Evolutionary conservation across 2,329 filamentous ascomycete genomes (phyloP).

Genomic region (Samsoniella hepiali): DNA sequence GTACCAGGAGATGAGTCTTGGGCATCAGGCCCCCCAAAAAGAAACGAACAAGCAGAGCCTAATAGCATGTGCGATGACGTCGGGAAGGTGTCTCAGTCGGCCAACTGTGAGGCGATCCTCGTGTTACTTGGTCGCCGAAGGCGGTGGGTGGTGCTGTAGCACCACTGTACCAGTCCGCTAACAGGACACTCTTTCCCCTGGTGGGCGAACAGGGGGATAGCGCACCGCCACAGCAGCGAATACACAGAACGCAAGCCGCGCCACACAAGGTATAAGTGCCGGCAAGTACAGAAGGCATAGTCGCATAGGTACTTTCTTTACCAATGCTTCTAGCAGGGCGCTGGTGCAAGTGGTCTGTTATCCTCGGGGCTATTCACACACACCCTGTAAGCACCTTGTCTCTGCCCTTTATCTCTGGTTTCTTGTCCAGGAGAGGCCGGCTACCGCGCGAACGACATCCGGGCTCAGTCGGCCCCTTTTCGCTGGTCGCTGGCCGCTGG

Average conservation of each 20-base stretch:
- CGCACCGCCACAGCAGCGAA: slow-evolving; percentile 2
- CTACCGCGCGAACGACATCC: slow-evolving; percentile 11
- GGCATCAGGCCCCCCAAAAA: background rate
- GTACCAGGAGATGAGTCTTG: background rate
- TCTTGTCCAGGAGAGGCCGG: background rate
- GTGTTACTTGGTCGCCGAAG: background rate
- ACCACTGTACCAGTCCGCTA: no score
- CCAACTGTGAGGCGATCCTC: background rate
- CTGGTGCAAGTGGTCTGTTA: background rate
- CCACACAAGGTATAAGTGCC: background rate
- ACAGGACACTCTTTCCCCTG: no score
- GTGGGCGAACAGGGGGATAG: background rate
- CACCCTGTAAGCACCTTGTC: background rate
- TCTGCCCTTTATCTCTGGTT: background rate
- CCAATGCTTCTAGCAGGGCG: background rate
- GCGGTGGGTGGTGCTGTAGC: background rate
- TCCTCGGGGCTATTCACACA: background rate
- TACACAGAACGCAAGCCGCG: background rate
- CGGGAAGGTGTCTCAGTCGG: background rate
- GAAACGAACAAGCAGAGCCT: background rate
- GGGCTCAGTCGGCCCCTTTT: background rate
- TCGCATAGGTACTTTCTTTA: no score
- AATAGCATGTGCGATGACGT: background rate
- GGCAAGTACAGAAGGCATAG: background rate
- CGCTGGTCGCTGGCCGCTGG: background rate